These are phyloP conservation scores for Ailanthus altissimus DNA, from an alignment of 345 rosid genomes.

Conservation along the genomic window DNA sequence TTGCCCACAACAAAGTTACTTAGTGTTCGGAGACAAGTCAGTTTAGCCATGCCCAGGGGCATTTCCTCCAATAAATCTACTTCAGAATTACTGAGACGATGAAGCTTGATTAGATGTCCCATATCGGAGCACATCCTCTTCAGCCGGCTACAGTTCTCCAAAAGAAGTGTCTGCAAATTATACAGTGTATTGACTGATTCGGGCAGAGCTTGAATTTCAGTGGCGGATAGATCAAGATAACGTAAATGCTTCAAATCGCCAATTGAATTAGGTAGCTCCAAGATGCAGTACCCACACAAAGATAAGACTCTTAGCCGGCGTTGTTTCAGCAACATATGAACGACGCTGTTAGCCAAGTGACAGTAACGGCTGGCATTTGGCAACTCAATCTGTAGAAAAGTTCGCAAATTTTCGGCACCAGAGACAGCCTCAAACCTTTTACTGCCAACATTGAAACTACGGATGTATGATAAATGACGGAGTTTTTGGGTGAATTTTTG, in stretches of 20 bases:
- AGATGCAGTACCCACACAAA: background rate
- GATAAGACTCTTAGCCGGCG: background rate
- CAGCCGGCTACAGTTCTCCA: background rate
- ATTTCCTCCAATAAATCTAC: background rate
- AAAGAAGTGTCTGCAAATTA: constrained; percentile 22
- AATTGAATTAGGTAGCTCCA: background rate
- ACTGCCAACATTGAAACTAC: background rate
- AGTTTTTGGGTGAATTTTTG: background rate
- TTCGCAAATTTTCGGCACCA: constrained; percentile 1
- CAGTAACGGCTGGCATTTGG: background rate
- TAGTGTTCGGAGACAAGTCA: background rate
- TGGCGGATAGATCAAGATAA: constrained; percentile 11
- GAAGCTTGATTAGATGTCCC: constrained; percentile 1
- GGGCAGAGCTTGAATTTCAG: background rate
- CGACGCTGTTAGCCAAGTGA: background rate
- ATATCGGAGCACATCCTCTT: constrained; percentile 3
- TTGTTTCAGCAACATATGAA: background rate
- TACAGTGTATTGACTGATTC: constrained; percentile 20
- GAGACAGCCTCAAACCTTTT: background rate
- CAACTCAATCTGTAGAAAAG: background rate
- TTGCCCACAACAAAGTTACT: constrained; percentile 1
- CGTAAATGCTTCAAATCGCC: constrained; percentile 27
- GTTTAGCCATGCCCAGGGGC: constrained; percentile 4
- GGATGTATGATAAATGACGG: constrained; percentile 4
- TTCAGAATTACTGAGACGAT: background rate